These are phyloP conservation scores for Penicillium freii DNA, from an alignment of 2,329 filamentous ascomycete species.

Conservation along the genomic window DNA sequence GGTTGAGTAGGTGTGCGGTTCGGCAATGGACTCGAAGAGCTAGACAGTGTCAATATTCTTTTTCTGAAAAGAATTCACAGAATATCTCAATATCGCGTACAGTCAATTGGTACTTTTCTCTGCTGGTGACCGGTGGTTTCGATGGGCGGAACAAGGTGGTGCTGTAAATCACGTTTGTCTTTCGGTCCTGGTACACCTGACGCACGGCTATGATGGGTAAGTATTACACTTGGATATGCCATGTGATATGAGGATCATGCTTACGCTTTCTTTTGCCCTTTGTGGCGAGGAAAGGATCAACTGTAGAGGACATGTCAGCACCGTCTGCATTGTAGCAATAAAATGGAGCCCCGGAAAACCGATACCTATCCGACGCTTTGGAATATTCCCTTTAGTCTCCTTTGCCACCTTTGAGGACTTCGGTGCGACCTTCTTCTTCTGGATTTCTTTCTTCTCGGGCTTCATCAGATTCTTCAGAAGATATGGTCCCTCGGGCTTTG, in stretches of 20 bases:
- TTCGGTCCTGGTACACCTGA: conserved; percentile 62
- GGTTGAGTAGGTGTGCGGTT: conserved; percentile 61
- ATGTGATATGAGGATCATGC: not conserved
- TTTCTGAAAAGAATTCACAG: not conserved
- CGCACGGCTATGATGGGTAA: not conserved
- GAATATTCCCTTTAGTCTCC: not conserved
- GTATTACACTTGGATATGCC: not conserved
- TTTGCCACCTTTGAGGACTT: not conserved
- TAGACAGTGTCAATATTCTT: conserved; percentile 35
- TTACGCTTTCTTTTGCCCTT: conserved; percentile 52
- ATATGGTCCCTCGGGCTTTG: conserved; percentile 37
- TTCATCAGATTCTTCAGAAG: conserved; percentile 40
- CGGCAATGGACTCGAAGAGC: conserved; percentile 65
- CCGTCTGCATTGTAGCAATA: not conserved
- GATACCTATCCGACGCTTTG: conserved; percentile 1
- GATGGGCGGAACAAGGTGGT: conserved; percentile 56
- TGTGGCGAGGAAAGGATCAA: not conserved
- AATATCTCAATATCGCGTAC: conserved; percentile 45
- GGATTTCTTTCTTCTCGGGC: conserved; percentile 20
- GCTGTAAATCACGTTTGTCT: conserved; percentile 61
- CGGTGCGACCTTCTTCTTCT: not conserved
- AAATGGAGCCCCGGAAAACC: not conserved
- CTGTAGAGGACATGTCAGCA: conserved; percentile 11
- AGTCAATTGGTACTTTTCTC: conserved; percentile 60
- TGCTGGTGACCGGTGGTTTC: conserved; percentile 48